Conservation (phyloP, 305 asterid species). For the Solanum chacoense region DNA sequence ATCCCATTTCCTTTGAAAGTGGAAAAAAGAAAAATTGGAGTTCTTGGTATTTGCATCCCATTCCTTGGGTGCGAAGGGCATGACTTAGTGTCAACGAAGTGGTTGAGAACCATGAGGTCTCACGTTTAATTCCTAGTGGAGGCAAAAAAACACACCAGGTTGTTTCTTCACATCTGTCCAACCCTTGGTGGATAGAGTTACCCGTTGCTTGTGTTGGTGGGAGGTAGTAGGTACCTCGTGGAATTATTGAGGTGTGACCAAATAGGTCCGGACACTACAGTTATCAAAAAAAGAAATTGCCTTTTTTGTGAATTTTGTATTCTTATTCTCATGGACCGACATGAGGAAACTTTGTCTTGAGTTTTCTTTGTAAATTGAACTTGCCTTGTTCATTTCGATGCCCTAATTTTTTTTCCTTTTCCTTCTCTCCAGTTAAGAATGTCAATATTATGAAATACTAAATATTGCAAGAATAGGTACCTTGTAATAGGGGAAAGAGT, state of each 20-base stretch:
- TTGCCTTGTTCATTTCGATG: background rate
- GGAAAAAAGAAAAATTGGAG: background rate
- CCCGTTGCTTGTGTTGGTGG: background rate
- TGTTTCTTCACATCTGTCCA: background rate
- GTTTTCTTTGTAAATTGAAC: background rate
- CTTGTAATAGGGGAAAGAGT: background rate
- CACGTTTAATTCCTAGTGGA: background rate
- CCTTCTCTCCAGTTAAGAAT: background rate
- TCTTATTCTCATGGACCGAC: background rate
- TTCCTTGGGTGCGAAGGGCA: background rate
- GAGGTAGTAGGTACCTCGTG: background rate
- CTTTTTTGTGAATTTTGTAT: background rate
- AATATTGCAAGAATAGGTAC: background rate
- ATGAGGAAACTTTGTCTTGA: background rate
- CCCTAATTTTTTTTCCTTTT: background rate
- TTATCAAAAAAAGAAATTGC: background rate
- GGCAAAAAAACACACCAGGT: background rate
- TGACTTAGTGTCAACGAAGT: background rate
- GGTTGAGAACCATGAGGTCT: background rate
- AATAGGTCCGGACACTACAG: background rate
- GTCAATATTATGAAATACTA: background rate
- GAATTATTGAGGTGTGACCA: background rate
- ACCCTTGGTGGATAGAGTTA: background rate
- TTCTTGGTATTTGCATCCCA: background rate
- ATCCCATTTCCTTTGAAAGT: background rate